A percentile compares a stretch with the other conserved stretches of the same genome.
These are phyloP conservation scores for Camellia oleifera DNA, from an alignment of 179 eudicot genomes.

Conservation along the genomic window DNA sequence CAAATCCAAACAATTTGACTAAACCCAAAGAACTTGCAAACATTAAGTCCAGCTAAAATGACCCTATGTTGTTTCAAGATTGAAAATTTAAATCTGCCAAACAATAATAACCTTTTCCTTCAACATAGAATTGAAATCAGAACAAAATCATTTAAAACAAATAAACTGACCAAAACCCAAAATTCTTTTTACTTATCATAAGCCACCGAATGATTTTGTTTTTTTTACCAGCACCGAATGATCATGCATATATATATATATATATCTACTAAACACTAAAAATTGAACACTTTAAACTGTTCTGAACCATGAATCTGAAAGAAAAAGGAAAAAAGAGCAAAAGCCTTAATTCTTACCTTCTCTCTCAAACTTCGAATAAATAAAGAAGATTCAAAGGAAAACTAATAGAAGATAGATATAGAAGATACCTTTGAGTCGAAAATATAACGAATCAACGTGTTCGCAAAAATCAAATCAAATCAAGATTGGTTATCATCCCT, in stretches of 20 bases:
- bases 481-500: too few relatives aligned
- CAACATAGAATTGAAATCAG: not conserved
- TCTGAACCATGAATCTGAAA: not conserved
- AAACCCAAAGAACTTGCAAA: not conserved
- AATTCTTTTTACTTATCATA: too few relatives aligned
- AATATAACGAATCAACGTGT: not conserved
- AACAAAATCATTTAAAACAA: not conserved
- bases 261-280: too few relatives aligned
- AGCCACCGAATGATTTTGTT: too few relatives aligned
- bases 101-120: not conserved
- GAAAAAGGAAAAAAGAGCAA: not conserved
- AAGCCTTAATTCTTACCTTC: not conserved
- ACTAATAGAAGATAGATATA: not conserved
- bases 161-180: not conserved
- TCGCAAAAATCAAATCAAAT: not conserved
- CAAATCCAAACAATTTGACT: not conserved
- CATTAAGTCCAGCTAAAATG: not conserved
- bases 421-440: not conserved
- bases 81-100: not conserved
- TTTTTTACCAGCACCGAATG: too few relatives aligned
- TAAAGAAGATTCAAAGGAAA: constrained; percentile 9
- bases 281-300: not conserved
- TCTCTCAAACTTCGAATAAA: not conserved
- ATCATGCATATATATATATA: too few relatives aligned
- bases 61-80: not conserved